These are phyloP conservation scores for Collybiopsis luxurians DNA, from an alignment of 768 basidiomycete species.

Conservation along the genomic window DNA sequence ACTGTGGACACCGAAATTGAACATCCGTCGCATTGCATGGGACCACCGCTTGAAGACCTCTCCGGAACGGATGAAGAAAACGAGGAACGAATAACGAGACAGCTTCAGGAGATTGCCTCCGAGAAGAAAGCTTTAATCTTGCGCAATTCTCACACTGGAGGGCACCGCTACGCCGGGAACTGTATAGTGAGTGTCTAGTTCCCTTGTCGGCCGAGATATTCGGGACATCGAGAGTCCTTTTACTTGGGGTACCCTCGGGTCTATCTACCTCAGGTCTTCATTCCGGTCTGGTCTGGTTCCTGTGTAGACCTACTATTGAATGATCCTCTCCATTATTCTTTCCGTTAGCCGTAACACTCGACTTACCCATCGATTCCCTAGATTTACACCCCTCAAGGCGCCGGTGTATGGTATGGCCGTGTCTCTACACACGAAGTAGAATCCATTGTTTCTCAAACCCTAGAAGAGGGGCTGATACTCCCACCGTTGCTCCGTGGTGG, in stretches of 20 bases:
- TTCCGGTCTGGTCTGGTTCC: background rate
- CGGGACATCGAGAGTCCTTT: background rate
- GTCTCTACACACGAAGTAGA: slow-evolving; percentile 89
- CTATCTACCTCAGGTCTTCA: background rate
- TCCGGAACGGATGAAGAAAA: slow-evolving; percentile 49
- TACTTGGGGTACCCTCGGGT: slow-evolving; percentile 1
- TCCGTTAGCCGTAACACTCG: background rate
- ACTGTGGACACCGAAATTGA: slow-evolving; percentile 73
- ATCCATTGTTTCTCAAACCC: slow-evolving; percentile 82
- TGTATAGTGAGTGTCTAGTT: slow-evolving; percentile 63
- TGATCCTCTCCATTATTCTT: background rate
- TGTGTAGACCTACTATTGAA: background rate
- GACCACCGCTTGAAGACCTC: slow-evolving; percentile 61
- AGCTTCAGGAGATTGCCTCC: slow-evolving; percentile 48
- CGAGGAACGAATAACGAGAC: slow-evolving; percentile 51
- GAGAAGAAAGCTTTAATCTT: slow-evolving; percentile 78
- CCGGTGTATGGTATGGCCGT: slow-evolving; percentile 91
- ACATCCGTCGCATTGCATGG: slow-evolving; percentile 44
- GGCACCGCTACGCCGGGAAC: slow-evolving; percentile 91
- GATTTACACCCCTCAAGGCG: slow-evolving; percentile 86
- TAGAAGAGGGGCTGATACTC: slow-evolving; percentile 80
- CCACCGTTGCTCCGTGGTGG: slow-evolving; percentile 86
- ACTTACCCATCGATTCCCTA: slow-evolving; percentile 23
- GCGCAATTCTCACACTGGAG: slow-evolving; percentile 87
- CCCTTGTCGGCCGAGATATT: background rate